phyloP scores from a whole-genome alignment of 305 asterid species.

The Rubia occidens region DNA sequence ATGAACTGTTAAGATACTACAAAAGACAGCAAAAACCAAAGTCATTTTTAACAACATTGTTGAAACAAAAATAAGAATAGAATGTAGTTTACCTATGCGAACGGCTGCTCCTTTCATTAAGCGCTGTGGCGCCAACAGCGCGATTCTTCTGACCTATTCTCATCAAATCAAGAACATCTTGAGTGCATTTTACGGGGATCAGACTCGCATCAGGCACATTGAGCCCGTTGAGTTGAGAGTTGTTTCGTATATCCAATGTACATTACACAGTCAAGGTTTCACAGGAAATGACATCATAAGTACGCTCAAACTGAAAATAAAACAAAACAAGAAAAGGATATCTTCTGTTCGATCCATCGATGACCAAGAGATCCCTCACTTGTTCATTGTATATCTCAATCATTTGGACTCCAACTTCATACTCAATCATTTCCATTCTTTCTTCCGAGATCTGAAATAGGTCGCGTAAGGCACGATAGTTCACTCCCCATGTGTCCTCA shows the following conservation, averaged over 20 bases:
- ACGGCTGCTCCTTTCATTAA: slow-evolving; percentile 80
- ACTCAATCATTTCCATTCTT: slow-evolving; percentile 51
- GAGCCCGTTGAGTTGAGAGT: slow-evolving; percentile 84
- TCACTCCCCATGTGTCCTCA: slow-evolving; percentile 87
- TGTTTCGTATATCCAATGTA: slow-evolving; percentile 82
- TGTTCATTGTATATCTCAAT: slow-evolving; percentile 90
- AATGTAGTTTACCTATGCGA: slow-evolving; percentile 56
- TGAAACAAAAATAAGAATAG: background rate
- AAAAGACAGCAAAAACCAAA: slow-evolving; percentile 17
- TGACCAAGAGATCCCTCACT: slow-evolving; percentile 87
- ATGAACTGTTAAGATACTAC: slow-evolving; percentile 84
- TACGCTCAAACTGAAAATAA: background rate
- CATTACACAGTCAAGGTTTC: slow-evolving; percentile 34
- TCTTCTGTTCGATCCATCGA: slow-evolving; percentile 64
- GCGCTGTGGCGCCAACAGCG: slow-evolving; percentile 92
- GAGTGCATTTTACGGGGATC: slow-evolving; percentile 62
- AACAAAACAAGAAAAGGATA: slow-evolving; percentile 48
- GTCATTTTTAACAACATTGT: background rate
- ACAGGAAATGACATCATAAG: background rate
- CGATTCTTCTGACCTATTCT: slow-evolving; percentile 69
- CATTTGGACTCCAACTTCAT: slow-evolving; percentile 91
- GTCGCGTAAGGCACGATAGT: slow-evolving; percentile 73
- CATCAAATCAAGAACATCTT: slow-evolving; percentile 89
- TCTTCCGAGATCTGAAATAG: slow-evolving; percentile 55
- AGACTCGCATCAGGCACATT: slow-evolving; percentile 89